Conservation (phyloP, 495 filamentous ascomycete species). For the Penicillium psychrofluorescens region DNA sequence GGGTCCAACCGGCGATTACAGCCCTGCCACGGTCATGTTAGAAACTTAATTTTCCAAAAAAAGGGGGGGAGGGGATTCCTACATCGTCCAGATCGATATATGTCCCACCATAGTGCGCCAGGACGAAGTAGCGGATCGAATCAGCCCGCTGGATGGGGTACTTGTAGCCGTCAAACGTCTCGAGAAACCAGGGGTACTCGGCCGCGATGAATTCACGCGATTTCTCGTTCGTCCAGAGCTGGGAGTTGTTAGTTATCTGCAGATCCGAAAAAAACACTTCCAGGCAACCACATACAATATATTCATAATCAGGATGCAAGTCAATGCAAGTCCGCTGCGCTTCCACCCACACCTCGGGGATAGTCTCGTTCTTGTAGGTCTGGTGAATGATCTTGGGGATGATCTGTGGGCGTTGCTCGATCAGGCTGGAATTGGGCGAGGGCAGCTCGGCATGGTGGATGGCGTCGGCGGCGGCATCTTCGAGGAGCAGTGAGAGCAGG, state of each 20-base stretch:
- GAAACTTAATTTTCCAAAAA: neutral
- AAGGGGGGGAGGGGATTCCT: conserved; percentile 15
- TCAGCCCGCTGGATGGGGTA: conserved; percentile 84
- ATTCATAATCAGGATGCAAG: conserved; percentile 71
- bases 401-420: conserved; percentile 52
- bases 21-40: conserved; percentile 41
- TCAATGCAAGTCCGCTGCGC: conserved; percentile 71
- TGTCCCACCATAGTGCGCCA: conserved; percentile 75
- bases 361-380: conserved; percentile 70
- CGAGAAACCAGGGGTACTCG: conserved; percentile 82
- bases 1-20: conserved; percentile 79
- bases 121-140: conserved; percentile 81
- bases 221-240: conserved; percentile 84
- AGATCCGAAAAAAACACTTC: neutral
- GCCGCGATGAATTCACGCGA: conserved; percentile 67
- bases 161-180: conserved; percentile 72
- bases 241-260: conserved; percentile 9
- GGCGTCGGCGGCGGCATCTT: conserved; percentile 58
- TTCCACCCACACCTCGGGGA: conserved; percentile 66
- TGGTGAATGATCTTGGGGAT: conserved; percentile 92
- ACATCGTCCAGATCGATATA: conserved; percentile 90
- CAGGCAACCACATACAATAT: conserved; percentile 51
- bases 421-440: conserved; percentile 53
- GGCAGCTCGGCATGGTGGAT: conserved; percentile 58
- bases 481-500: conserved; percentile 56